Evolutionary conservation across 2,329 filamentous ascomycete species (phyloP).

Genomic region (Cyphellophora attinorum): DNA sequence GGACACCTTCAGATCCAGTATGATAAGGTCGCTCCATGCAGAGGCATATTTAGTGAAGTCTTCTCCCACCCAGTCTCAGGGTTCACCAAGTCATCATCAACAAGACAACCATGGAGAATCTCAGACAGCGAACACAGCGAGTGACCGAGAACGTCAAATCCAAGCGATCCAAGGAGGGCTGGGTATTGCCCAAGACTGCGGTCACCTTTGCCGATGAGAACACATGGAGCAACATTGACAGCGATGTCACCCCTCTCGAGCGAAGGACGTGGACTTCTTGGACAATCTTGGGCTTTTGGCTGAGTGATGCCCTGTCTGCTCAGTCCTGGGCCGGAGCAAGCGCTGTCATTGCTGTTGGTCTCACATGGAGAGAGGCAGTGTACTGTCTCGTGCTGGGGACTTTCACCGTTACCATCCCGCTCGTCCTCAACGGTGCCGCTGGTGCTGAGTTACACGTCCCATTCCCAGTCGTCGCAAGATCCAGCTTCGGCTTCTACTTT

Average conservation of each 20-base stretch:
- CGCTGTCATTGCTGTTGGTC: conserved; percentile 39
- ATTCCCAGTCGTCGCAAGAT: conserved; percentile 48
- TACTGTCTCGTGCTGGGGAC: conserved; percentile 13
- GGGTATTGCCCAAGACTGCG: not conserved
- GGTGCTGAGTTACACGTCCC: conserved; percentile 36
- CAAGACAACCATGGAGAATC: not conserved
- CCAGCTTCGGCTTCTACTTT: conserved; percentile 49
- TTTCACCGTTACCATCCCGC: conserved; percentile 20
- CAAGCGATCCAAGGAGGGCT: not conserved
- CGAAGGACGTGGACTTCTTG: conserved; percentile 32
- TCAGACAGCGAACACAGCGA: not conserved
- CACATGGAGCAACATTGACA: conserved; percentile 21
- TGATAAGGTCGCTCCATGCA: no score
- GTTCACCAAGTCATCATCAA: no score
- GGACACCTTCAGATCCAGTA: no score
- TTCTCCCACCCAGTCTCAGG: no score
- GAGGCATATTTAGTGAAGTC: no score
- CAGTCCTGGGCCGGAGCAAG: conserved; percentile 12
- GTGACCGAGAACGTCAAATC: not conserved
- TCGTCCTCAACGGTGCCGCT: conserved; percentile 44
- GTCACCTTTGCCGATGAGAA: not conserved
- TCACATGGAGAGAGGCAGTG: conserved; percentile 35
- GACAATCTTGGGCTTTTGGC: conserved; percentile 35
- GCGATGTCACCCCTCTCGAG: conserved; percentile 24
- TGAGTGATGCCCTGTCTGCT: conserved; percentile 21